Evolutionary conservation across 805 yeast genomes (phyloP), one percentile per base, ranked within the genome.

Genomic region (Candida caryicola): DNA sequence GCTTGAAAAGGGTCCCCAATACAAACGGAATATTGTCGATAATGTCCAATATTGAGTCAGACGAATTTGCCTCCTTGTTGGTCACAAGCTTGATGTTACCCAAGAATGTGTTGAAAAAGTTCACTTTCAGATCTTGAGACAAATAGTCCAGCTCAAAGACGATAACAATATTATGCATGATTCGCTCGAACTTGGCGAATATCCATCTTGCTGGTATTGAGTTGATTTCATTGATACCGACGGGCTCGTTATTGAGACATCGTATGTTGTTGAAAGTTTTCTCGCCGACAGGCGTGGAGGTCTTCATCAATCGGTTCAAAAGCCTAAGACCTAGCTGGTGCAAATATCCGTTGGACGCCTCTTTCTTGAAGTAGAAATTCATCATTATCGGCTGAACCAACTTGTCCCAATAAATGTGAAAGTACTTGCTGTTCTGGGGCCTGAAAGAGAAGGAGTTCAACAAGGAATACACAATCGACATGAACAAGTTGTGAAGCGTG

Each of bases 321-420:
- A 64, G 28, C 4, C 49, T 48, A 8, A 54, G 39, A 0, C 72
- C 73, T 41, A 65, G 45, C 9, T 51, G 50, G 39, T 64, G 54
- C 58, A 61, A 44, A 27, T 53, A 44, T 1, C 46, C 27, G 13
- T 33, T 50, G 3, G 64, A 51, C 1, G 37, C 17, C n/a, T 44
- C 51, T 29, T 56, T 54, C 17, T 54, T 58, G 52, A 67, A 66
- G 33, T 66, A 67, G 35, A 69, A 60, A 29, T 50, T 54, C 6
- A 47, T 17, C 18, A 69, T 46, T 1, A 64, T 47, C 1, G 65
- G 64, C 27, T 55, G 61, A 8, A 69, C 43, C 4, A 69, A 47
- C 27, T 54, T 55, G 36, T 67, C 72, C 73, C 73, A 69, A 28
- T 60, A 58, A 6, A 62, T 42, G 33, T 59, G 59, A 25, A 62